Conservation (phyloP, 192 early-diverging fungal genomes). For the Geosiphon pyriformis region DNA sequence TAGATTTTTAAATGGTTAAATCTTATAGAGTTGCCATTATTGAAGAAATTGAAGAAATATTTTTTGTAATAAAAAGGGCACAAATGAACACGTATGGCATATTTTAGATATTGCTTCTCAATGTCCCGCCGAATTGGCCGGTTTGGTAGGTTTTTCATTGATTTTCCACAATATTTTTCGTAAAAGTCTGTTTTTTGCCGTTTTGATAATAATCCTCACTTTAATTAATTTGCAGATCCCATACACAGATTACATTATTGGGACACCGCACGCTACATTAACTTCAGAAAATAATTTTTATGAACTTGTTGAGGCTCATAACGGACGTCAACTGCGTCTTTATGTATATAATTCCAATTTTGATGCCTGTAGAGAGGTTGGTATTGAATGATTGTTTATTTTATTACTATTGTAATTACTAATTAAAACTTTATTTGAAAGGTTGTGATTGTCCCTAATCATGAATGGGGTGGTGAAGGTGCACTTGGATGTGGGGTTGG, state of each 20-base stretch:
- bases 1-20: slow-evolving; percentile 47
- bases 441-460: slow-evolving; percentile 62
- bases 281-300: slow-evolving; percentile 61
- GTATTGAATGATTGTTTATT: background rate
- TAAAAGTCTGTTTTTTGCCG: too few relatives aligned
- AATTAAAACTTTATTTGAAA: slow-evolving; percentile 21
- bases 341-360: slow-evolving; percentile 65
- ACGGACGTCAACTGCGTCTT: slow-evolving; percentile 54
- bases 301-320: slow-evolving; percentile 51
- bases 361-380: slow-evolving; percentile 56
- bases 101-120: slow-evolving; percentile 57
- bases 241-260: slow-evolving; percentile 70
- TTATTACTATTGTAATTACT: background rate
- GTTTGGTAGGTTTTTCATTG: slow-evolving; percentile 47
- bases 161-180: too few relatives aligned
- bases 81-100: slow-evolving; percentile 60
- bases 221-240: slow-evolving; percentile 22
- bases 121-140: slow-evolving; percentile 67
- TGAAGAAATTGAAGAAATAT: background rate
- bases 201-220: too few relatives aligned
- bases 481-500: slow-evolving; percentile 68
- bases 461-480: slow-evolving; percentile 66
- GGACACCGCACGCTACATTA: slow-evolving; percentile 54
- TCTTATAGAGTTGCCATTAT: slow-evolving; percentile 30
- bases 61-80: slow-evolving; percentile 26